Percentiles rank a stretch among this genome's conserved stretches.
Evolutionary conservation across 2,329 filamentous ascomycete species (phyloP).

Genomic region (Ceratocystis cacaofunesta): DNA sequence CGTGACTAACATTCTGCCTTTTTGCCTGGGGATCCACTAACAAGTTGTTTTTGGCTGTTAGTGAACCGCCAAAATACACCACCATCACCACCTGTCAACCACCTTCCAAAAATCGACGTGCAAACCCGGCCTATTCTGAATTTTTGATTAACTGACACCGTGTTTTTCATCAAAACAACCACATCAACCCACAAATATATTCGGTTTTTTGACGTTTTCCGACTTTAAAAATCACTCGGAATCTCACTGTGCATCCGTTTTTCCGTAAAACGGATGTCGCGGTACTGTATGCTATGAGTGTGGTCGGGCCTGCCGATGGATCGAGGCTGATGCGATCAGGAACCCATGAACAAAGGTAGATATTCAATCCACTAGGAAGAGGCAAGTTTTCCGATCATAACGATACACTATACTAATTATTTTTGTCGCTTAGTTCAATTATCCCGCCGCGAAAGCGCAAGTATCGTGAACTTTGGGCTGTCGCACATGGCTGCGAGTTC

Average conservation of each 20-base stretch:
- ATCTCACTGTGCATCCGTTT: slow-evolving; percentile 37
- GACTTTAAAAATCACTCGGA: slow-evolving; percentile 12
- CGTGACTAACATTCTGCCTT: neutral
- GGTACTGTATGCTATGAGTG: slow-evolving; percentile 54
- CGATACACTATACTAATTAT: slow-evolving; percentile 30
- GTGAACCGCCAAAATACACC: slow-evolving; percentile 14
- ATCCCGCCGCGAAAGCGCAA: slow-evolving; percentile 79
- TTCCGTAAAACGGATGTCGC: slow-evolving; percentile 54
- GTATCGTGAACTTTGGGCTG: slow-evolving; percentile 69
- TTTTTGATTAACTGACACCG: slow-evolving; percentile 13
- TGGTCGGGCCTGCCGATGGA: slow-evolving; percentile 52
- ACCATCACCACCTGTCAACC: slow-evolving; percentile 11
- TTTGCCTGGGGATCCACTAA: slow-evolving; percentile 9
- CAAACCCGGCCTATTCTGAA: slow-evolving; percentile 4
- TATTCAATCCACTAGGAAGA: slow-evolving; percentile 31
- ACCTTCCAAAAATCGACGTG: slow-evolving; percentile 6
- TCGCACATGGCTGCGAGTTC: slow-evolving; percentile 32
- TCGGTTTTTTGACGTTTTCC: slow-evolving; percentile 10
- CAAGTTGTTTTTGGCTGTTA: slow-evolving; percentile 10
- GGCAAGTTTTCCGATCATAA: slow-evolving; percentile 35
- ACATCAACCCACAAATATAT: slow-evolving; percentile 11
- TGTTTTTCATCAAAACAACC: slow-evolving; percentile 15
- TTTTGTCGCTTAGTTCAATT: slow-evolving; percentile 46
- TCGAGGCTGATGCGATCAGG: slow-evolving; percentile 51
- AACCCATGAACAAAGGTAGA: slow-evolving; percentile 46